These are phyloP conservation scores for Plantago major DNA, from an alignment of 257 asterid genomes.

Conservation along the genomic window DNA sequence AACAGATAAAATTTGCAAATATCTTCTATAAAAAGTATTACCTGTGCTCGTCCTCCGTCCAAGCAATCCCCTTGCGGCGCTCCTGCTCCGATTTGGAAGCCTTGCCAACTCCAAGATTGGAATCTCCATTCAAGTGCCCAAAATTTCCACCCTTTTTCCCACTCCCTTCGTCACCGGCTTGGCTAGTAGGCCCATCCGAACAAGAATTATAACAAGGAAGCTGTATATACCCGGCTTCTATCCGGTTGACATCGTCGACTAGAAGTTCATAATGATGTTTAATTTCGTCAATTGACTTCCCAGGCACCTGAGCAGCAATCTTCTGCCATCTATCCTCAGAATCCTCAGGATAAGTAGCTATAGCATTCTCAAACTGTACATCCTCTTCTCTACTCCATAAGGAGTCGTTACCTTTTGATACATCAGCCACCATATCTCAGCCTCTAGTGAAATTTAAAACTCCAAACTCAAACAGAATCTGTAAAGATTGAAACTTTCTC, in stretches of 20 bases:
- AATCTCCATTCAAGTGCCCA: slow-evolving; percentile 38
- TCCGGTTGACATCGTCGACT: slow-evolving; percentile 63
- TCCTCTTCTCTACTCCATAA: slow-evolving; percentile 85
- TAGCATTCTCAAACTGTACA: slow-evolving; percentile 66
- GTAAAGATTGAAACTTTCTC: slow-evolving; percentile 6
- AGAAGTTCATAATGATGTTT: slow-evolving; percentile 68
- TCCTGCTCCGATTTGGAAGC: slow-evolving; percentile 67
- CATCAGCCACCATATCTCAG: slow-evolving; percentile 57
- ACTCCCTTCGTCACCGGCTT: slow-evolving; percentile 49
- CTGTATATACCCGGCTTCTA: slow-evolving; percentile 67
- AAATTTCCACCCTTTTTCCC: slow-evolving; percentile 42
- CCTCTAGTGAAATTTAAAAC: slow-evolving; percentile 17
- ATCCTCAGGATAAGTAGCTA: slow-evolving; percentile 64
- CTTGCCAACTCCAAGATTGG: slow-evolving; percentile 49
- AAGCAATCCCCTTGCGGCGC: slow-evolving; percentile 90
- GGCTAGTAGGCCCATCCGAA: slow-evolving; percentile 47
- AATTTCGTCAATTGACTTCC: slow-evolving; percentile 69
- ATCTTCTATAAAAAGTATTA: slow-evolving; percentile 18
- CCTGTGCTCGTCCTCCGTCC: slow-evolving; percentile 99
- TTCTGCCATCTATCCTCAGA: slow-evolving; percentile 69
- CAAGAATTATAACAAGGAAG: slow-evolving; percentile 58
- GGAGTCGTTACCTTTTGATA: slow-evolving; percentile 42
- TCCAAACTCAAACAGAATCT: slow-evolving; percentile 12
- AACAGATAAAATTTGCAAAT: slow-evolving; percentile 10
- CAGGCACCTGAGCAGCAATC: slow-evolving; percentile 70